Evolutionary conservation across 495 filamentous ascomycete species (phyloP).

Genomic region (Penicillium argentinense): DNA sequence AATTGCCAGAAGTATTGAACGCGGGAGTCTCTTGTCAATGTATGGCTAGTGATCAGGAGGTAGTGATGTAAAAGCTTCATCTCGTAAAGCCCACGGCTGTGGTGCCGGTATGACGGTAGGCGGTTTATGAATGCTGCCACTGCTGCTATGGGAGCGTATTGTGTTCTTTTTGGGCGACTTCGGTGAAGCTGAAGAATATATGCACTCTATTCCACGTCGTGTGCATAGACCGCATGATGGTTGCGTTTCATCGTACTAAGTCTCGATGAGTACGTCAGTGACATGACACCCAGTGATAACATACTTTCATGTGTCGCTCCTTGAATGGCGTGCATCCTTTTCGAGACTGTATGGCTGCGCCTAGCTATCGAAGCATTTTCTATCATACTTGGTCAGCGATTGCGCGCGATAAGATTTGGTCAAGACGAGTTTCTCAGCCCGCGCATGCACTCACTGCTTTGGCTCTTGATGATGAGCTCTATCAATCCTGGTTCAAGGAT

Average conservation of each 20-base stretch:
- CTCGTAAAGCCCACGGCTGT: neutral
- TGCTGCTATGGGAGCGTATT: neutral
- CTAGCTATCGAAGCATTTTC: neutral
- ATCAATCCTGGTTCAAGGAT: no score
- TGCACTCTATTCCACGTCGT: neutral
- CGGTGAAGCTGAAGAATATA: neutral
- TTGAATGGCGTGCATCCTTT: neutral
- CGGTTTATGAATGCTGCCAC: no score
- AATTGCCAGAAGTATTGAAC: neutral
- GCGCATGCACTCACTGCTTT: no score
- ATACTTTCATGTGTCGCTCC: neutral
- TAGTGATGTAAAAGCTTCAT: neutral
- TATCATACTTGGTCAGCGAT: no score
- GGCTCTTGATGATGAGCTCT: no score
- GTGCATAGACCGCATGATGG: neutral
- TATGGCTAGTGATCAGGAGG: neutral
- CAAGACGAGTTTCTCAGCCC: no score
- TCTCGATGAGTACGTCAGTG: neutral
- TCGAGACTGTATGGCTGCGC: neutral
- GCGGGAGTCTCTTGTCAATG: neutral
- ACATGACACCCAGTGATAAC: no score
- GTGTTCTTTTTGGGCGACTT: neutral
- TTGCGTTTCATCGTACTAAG: neutral
- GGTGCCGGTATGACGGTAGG: no score
- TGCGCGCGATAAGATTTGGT: no score